phyloP scores from a whole-genome alignment of 2,329 filamentous ascomycete species.

The Emmonsiellopsis sp. region DNA sequence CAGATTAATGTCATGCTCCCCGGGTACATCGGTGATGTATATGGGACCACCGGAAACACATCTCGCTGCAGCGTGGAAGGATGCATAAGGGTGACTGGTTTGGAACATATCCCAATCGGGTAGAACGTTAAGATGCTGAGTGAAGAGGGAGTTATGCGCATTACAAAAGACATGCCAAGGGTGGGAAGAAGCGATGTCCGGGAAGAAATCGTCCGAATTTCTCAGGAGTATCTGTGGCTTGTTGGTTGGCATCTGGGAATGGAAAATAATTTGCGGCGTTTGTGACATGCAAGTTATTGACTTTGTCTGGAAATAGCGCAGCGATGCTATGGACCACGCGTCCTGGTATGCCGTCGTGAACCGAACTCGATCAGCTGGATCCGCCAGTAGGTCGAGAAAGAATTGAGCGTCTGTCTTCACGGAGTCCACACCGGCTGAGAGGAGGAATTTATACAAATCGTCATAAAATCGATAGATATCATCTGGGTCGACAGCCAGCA shows the following conservation, averaged over 20 bases:
- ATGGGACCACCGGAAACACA: slow-evolving; percentile 87
- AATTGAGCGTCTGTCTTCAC: slow-evolving; percentile 95
- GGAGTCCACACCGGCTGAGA: slow-evolving; percentile 63
- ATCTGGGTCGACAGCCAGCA: slow-evolving; percentile 63
- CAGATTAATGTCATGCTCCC: slow-evolving; percentile 64
- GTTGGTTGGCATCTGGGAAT: slow-evolving; percentile 69
- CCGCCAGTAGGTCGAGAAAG: slow-evolving; percentile 66
- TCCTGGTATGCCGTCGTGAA: slow-evolving; percentile 72
- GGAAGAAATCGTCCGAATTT: slow-evolving; percentile 88
- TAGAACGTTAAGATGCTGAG: slow-evolving; percentile 72
- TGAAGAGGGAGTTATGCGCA: slow-evolving; percentile 77
- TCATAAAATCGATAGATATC: slow-evolving; percentile 72
- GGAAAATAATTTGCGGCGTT: slow-evolving; percentile 74
- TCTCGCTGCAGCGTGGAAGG: slow-evolving; percentile 81
- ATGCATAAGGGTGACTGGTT: slow-evolving; percentile 58
- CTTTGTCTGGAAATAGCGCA: slow-evolving; percentile 67
- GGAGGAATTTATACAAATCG: slow-evolving; percentile 83
- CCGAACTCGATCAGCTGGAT: slow-evolving; percentile 58
- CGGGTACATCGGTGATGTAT: slow-evolving; percentile 86
- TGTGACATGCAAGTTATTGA: slow-evolving; percentile 94
- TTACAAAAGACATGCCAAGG: slow-evolving; percentile 95
- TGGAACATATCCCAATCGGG: slow-evolving; percentile 79
- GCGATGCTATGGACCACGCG: slow-evolving; percentile 69
- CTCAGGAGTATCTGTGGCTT: slow-evolving; percentile 65
- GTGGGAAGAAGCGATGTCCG: slow-evolving; percentile 67